Evolutionary conservation across 2,329 filamentous ascomycete species (phyloP).

Genomic region (Colletotrichum acutatum): DNA sequence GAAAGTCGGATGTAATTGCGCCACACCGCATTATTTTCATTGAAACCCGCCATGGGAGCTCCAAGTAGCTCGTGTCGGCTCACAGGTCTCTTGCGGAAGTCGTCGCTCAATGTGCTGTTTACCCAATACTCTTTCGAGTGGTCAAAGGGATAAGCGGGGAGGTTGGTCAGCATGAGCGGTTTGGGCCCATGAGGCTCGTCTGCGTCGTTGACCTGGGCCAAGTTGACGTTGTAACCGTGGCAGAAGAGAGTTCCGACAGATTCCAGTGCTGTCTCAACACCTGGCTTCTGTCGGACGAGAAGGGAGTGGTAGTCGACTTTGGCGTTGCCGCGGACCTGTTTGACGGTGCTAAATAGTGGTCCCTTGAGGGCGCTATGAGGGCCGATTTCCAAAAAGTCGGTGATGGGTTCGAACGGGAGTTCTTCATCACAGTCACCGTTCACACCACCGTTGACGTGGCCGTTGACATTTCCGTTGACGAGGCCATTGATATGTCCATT

Average conservation of each 20-base stretch:
- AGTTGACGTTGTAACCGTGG: slow-evolving; percentile 15
- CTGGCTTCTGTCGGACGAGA: slow-evolving; percentile 4
- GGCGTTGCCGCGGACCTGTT: slow-evolving; percentile 6
- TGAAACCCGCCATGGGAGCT: slow-evolving; percentile 23
- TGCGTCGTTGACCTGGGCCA: slow-evolving; percentile 29
- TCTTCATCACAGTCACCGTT: neutral
- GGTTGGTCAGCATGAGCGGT: slow-evolving; percentile 33
- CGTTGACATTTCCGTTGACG: neutral
- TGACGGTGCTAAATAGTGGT: slow-evolving; percentile 48
- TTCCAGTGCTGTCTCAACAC: slow-evolving; percentile 14
- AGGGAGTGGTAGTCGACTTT: slow-evolving; percentile 25
- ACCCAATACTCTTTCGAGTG: slow-evolving; percentile 39
- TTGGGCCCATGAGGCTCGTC: slow-evolving; percentile 25
- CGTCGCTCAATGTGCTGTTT: slow-evolving; percentile 34
- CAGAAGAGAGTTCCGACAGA: slow-evolving; percentile 21
- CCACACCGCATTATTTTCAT: slow-evolving; percentile 28
- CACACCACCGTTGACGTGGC: neutral
- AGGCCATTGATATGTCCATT: neutral
- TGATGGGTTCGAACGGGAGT: slow-evolving; percentile 5
- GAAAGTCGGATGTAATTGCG: slow-evolving; percentile 39
- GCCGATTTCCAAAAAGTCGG: slow-evolving; percentile 58
- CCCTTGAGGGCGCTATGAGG: slow-evolving; percentile 62
- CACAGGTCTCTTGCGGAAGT: slow-evolving; percentile 1
- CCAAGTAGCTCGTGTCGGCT: slow-evolving; percentile 37
- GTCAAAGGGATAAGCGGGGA: slow-evolving; percentile 40